Conservation (phyloP, 2,329 filamentous ascomycete genomes). For the Cyphellophora attinorum region DNA sequence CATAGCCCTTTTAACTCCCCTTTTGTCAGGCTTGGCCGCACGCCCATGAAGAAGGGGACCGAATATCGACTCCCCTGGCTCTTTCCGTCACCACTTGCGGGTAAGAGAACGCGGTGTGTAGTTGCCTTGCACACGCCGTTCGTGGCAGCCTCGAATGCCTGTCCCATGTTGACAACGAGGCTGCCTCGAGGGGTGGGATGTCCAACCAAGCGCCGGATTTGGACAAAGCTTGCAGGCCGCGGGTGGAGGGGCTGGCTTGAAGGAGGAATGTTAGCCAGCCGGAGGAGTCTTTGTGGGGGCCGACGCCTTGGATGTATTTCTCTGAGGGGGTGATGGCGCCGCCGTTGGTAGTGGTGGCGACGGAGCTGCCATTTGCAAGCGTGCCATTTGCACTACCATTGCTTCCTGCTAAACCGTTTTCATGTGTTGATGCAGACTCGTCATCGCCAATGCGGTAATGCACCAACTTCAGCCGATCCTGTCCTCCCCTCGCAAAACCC, state of each 20-base stretch:
- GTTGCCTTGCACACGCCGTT: conserved; percentile 35
- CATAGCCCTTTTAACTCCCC: conserved; percentile 29
- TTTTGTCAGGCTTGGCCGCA: conserved; percentile 37
- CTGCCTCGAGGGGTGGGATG: conserved; percentile 33
- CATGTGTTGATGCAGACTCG: too few relatives aligned
- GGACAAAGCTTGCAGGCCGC: conserved; percentile 38
- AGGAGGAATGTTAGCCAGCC: conserved; percentile 57
- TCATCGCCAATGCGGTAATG: conserved; percentile 27
- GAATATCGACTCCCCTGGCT: conserved; percentile 33
- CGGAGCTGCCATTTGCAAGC: too few relatives aligned
- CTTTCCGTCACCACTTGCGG: conserved; percentile 26
- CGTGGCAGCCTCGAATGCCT: conserved; percentile 32
- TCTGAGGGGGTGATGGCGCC: conserved; percentile 19
- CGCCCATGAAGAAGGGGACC: conserved; percentile 41
- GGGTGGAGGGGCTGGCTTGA: conserved; percentile 42
- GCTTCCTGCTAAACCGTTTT: too few relatives aligned
- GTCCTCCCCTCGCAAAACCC: conserved; percentile 44
- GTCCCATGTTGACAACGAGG: conserved; percentile 39
- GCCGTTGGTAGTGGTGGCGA: too few relatives aligned
- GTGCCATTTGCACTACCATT: too few relatives aligned
- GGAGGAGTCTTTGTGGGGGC: conserved; percentile 43
- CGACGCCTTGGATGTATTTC: conserved; percentile 40
- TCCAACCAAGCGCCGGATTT: conserved; percentile 37
- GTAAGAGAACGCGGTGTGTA: conserved; percentile 31
- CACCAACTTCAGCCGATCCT: conserved; percentile 42